A percentile compares a stretch with the other conserved stretches of the same genome.
These are phyloP conservation scores for Claviceps sp. DNA, from an alignment of 2,329 filamentous ascomycete species.

Conservation along the genomic window DNA sequence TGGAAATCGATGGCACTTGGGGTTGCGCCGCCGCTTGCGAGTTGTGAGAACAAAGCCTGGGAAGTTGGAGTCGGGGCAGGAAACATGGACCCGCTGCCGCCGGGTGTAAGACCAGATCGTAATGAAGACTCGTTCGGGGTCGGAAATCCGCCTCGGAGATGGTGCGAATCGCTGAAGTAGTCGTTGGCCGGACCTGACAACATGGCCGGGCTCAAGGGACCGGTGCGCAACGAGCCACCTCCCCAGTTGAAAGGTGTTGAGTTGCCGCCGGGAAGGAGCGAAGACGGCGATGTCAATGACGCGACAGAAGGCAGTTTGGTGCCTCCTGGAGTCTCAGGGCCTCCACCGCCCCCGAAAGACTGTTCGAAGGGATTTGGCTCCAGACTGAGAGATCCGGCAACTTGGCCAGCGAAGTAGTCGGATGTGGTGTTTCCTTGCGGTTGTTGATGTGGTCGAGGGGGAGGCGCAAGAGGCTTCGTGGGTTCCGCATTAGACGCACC, in stretches of 20 bases:
- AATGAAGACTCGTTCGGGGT: slow-evolving; percentile 95
- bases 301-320: slow-evolving; percentile 80
- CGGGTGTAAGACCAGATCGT: slow-evolving; percentile 81
- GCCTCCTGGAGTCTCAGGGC: slow-evolving; percentile 68
- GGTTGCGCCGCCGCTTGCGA: slow-evolving; percentile 71
- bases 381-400: slow-evolving; percentile 45
- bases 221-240: slow-evolving; percentile 73
- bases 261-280: slow-evolving; percentile 60
- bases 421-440: slow-evolving; percentile 37
- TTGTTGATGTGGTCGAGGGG: slow-evolving; percentile 48
- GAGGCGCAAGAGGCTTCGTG: slow-evolving; percentile 55
- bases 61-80: slow-evolving; percentile 80
- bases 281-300: slow-evolving; percentile 78
- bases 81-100: slow-evolving; percentile 95
- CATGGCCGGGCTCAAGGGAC: slow-evolving; percentile 94
- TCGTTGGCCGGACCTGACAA: slow-evolving; percentile 74
- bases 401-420: slow-evolving; percentile 55
- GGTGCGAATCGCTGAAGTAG: slow-evolving; percentile 75
- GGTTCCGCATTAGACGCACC: slow-evolving; percentile 40
- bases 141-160: slow-evolving; percentile 70
- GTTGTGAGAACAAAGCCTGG: slow-evolving; percentile 65
- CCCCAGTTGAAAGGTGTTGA: slow-evolving; percentile 68
- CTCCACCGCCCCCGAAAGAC: slow-evolving; percentile 58
- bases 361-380: slow-evolving; percentile 97
- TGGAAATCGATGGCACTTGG: slow-evolving; percentile 91